A percentile compares a stretch with the other conserved stretches of the same genome.
Conservation (phyloP, 2,329 filamentous ascomycete genomes). For the Talaromyces sp. region DNA sequence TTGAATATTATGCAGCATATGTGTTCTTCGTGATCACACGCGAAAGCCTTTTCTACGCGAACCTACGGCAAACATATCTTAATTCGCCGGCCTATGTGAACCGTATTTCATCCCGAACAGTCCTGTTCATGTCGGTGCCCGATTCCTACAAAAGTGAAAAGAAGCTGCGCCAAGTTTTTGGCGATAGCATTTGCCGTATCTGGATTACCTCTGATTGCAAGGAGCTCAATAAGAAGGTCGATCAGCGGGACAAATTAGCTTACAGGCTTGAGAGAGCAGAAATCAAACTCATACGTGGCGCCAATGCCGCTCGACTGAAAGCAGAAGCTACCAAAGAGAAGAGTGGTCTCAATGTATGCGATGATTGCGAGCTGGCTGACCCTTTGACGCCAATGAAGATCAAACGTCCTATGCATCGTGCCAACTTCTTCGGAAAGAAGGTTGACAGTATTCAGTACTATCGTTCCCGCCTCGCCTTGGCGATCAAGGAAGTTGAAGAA, state of each 20-base stretch:
- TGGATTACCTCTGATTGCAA: slow-evolving; percentile 80
- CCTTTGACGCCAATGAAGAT: slow-evolving; percentile 32
- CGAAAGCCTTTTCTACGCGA: slow-evolving; percentile 87
- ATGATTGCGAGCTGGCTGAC: slow-evolving; percentile 33
- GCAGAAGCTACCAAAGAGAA: slow-evolving; percentile 31
- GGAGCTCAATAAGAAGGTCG: slow-evolving; percentile 73
- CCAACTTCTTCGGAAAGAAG: slow-evolving; percentile 72
- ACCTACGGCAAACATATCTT: slow-evolving; percentile 85
- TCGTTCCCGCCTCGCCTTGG: slow-evolving; percentile 68
- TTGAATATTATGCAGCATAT: slow-evolving; percentile 54
- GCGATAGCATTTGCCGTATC: slow-evolving; percentile 72
- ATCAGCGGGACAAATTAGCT: slow-evolving; percentile 74
- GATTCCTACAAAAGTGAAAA: slow-evolving; percentile 71
- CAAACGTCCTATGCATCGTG: slow-evolving; percentile 70
- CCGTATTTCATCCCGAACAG: slow-evolving; percentile 82
- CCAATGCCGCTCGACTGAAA: slow-evolving; percentile 69
- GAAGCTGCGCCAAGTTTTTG: slow-evolving; percentile 75
- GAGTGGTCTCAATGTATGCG: slow-evolving; percentile 25
- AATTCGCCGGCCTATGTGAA: slow-evolving; percentile 79
- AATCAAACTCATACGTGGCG: slow-evolving; percentile 75
- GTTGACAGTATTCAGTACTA: slow-evolving; percentile 90
- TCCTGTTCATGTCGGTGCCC: slow-evolving; percentile 85
- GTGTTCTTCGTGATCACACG: slow-evolving; percentile 82
- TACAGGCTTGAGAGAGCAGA: slow-evolving; percentile 83
- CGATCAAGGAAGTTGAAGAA: slow-evolving; percentile 67